Base-by-base conservation (phyloP, 345 rosid genomes). In the Citrus inodora region DNA sequence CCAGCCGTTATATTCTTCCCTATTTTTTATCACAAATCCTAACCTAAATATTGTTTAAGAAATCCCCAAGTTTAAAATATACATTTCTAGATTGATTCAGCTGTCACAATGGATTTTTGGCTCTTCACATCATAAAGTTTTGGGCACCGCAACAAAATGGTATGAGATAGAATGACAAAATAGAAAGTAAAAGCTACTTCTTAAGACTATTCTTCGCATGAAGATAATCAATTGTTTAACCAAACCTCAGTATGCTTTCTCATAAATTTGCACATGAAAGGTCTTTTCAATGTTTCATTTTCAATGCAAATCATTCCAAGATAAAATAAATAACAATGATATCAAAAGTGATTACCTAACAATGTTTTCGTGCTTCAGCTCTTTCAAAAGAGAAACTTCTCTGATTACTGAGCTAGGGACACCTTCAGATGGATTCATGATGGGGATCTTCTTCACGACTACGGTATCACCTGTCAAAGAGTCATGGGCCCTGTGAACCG, bases 361-460 rank as follows among this genome's bases (percentile, higher is more conserved):
- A 33, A 71, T 55, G 28, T 71, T 71, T 55, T 51, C 62, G 33
- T 71, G 75, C 4, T 21, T 27, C 11, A 71, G 61, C 63, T 71
- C 75, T 40, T 19, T 71, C 63, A 71, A n/a, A 71, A 71, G 63
- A 71, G 75, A 71, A 53, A 55, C 46, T 53, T 71, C 62, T 55
- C 75, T 71, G 11, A 71, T 30, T 53, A 71, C 30, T 32, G 40
- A 71, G 75, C 62, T 30, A 30, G 75, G 62, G 42, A 71, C 38
- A 30, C 75, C 75, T 53, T 71, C 63, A 28, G 22, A 27, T 4
- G 60, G 40, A 53, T 71, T 27, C 19, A 5, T 32, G 11, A 71
- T 42, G 21, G 3, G 14, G 13, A 70, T 70, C n/a, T 70, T 70
- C 73, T 70, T 70, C 53, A 25, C 17, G 17, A 58, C 73, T 48